These are phyloP conservation scores for Pseudomonodictys pantanalensis DNA, from an alignment of 495 filamentous ascomycete genomes.

Conservation along the genomic window DNA sequence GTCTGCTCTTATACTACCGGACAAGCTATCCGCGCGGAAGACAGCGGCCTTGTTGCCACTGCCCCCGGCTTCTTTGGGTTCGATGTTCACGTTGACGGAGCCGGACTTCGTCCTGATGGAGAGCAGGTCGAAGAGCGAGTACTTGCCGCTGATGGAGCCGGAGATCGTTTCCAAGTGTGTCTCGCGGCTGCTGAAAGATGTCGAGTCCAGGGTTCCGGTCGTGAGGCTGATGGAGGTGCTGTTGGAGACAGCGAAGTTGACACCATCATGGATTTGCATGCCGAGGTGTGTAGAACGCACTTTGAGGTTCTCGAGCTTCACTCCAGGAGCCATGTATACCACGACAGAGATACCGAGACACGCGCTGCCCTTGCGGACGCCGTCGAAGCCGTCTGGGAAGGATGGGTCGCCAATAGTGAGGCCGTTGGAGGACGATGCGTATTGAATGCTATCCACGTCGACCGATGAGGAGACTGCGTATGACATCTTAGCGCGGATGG, in stretches of 20 bases:
- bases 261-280: slow-evolving; percentile 20
- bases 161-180: slow-evolving; percentile 32
- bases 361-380: slow-evolving; percentile 7
- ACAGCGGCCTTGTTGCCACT: slow-evolving; percentile 25
- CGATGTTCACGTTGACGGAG: slow-evolving; percentile 34
- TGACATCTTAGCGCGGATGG: slow-evolving; percentile 18
- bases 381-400: slow-evolving; percentile 9
- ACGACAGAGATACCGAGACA: slow-evolving; percentile 27
- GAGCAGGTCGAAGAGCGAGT: slow-evolving; percentile 35
- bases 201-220: slow-evolving; percentile 18
- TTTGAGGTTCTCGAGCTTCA: slow-evolving; percentile 23
- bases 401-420: slow-evolving; percentile 10
- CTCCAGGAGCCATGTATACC: slow-evolving; percentile 20
- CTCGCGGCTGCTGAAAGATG: slow-evolving; percentile 28
- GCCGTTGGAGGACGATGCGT: background rate
- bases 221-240: slow-evolving; percentile 22
- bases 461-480: slow-evolving; percentile 21
- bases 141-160: slow-evolving; percentile 36
- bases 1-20: slow-evolving; percentile 32
- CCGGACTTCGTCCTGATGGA: slow-evolving; percentile 34
- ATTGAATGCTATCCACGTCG: slow-evolving; percentile 13
- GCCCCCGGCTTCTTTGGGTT: slow-evolving; percentile 26
- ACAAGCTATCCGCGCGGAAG: slow-evolving; percentile 27
- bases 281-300: slow-evolving; percentile 19
- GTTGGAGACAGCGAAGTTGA: slow-evolving; percentile 23